Evolutionary conservation across 1,284 basidiomycete species (phyloP), one percentile per base, ranked within the genome.

Genomic region (Phellinidium pouzarii): DNA sequence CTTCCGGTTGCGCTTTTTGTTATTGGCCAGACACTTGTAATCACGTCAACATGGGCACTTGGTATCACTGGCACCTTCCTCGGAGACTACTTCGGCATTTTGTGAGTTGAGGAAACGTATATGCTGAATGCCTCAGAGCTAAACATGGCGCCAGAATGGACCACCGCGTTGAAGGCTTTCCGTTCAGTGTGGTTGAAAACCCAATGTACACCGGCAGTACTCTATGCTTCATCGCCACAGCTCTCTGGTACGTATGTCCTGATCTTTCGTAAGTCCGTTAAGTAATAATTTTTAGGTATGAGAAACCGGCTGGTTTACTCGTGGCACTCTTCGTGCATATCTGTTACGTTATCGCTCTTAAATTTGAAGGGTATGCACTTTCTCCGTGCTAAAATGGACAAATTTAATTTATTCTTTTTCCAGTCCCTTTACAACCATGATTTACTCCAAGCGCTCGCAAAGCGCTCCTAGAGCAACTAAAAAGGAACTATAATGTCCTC

Each of bases 61-160:
- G 95, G 95, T 14, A 75, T 98, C 58, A 96, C 94, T 6, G 94
- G 94, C 54, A 94, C 91, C 1, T 94, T 93, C 74, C 79, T 97
- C 43, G 94, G 95, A 4, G 95, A 98, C 71, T 98, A 98, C 72
- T 99, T 97, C 69, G 95, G 95, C n/a, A 98, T 98, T 62, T 74
- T 98, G 52, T 53, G 31, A 23, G 45, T 48, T 20, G 3, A 3
- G 37, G 7, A 11, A 3, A 34, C 6, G 7, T 31, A 6, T 31
- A 40, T 40, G n/a, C n/a, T 8, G 12, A 7, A 8, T 3, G 8
- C 7, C 37, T 8, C 9, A 34, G 14, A 3, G 9, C 31, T 7
- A 2, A 34, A 8, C 14, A 3, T 3, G 2, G 7, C 19, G 4
- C 3, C 17, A 53, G 52, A 51, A 96, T 97, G 93, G 84, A 93